phyloP scores from a whole-genome alignment of 225 moss, liverwort and hornwort genomes.

The Polytrichum formosum region DNA sequence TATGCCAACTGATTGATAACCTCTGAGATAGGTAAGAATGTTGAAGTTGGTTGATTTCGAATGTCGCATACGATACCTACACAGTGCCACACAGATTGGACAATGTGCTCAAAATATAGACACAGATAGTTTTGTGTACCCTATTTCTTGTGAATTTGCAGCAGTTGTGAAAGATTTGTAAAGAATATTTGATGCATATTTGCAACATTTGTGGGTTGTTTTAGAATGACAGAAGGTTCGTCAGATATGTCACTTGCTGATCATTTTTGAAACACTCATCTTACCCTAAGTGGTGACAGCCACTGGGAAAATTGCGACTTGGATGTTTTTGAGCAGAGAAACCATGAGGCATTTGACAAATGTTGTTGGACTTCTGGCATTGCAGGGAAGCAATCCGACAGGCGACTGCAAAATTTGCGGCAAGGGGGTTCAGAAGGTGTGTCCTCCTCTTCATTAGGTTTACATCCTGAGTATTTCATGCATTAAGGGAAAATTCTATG shows the following conservation, averaged over 20 bases:
- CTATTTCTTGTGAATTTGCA: background rate
- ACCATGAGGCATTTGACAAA: background rate
- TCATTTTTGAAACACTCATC: too few relatives aligned
- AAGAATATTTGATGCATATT: too few relatives aligned
- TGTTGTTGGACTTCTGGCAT: background rate
- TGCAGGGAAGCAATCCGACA: slow-evolving; percentile 82
- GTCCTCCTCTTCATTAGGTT: background rate
- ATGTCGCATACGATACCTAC: too few relatives aligned
- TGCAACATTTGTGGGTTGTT: background rate
- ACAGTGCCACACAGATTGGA: background rate
- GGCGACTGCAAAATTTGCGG: slow-evolving; percentile 72
- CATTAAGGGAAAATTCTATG: background rate
- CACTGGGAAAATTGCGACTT: background rate
- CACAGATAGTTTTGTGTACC: background rate
- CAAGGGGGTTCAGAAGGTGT: slow-evolving; percentile 82
- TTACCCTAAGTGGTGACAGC: background rate
- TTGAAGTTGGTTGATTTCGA: too few relatives aligned
- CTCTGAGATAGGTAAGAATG: background rate
- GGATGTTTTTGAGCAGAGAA: background rate
- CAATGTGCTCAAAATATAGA: too few relatives aligned
- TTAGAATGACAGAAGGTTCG: too few relatives aligned
- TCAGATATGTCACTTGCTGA: too few relatives aligned
- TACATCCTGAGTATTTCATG: background rate
- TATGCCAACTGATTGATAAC: background rate
- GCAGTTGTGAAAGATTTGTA: background rate